phyloP scores from a whole-genome alignment of 305 asterid species.

The Fraxinus albicans region DNA sequence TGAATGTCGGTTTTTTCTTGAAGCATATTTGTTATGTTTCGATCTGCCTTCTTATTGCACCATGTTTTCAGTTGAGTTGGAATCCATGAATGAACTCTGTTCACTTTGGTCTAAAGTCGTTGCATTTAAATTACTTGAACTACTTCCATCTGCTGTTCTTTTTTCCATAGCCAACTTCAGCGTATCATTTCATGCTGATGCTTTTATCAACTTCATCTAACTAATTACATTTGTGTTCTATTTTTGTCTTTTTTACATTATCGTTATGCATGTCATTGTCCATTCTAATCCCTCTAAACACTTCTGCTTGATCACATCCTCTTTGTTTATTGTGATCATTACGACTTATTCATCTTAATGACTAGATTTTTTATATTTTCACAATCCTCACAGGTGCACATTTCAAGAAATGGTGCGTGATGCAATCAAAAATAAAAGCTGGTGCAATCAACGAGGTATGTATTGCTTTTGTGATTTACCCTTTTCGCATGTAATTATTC shows the following conservation, averaged over 20 bases:
- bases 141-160: background rate
- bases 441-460: conserved; percentile 67
- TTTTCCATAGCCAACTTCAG: background rate
- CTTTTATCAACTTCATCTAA: background rate
- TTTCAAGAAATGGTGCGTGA: conserved; percentile 93
- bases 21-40: background rate
- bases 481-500: background rate
- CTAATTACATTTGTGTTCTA: background rate
- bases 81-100: background rate
- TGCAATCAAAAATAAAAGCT: conserved; percentile 85
- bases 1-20: background rate
- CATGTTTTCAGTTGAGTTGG: background rate
- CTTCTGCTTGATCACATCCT: background rate
- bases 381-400: conserved; percentile 56
- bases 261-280: background rate
- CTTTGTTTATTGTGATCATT: background rate
- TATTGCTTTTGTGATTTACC: conserved; percentile 1
- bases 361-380: conserved; percentile 11
- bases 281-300: background rate
- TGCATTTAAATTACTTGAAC: background rate
- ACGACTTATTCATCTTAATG: background rate
- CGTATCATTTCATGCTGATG: background rate
- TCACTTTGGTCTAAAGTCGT: background rate
- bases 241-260: background rate
- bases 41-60: background rate